Evolutionary conservation across 202 grass and related monocot species (phyloP).

Genomic region (Zizania palustris): DNA sequence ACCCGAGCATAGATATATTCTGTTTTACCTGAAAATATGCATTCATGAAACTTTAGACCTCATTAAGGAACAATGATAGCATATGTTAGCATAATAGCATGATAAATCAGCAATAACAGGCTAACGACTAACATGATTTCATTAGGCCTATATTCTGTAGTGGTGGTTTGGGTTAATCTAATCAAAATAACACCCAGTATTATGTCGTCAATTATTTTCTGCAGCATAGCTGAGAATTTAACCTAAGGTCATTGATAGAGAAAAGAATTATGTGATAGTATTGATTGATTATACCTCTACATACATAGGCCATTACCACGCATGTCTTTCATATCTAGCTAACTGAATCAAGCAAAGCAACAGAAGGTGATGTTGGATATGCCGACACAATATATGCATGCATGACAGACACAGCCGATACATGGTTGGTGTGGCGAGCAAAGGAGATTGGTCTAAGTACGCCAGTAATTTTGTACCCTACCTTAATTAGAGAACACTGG

Average conservation of each 20-base stretch:
- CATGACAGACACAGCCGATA: background rate
- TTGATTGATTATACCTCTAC: background rate
- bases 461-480: background rate
- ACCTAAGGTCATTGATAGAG: background rate
- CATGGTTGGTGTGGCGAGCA: background rate
- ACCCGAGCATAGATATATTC: slow-evolving; percentile 87
- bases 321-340: slow-evolving; percentile 1
- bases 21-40: slow-evolving; percentile 72
- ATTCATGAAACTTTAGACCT: slow-evolving; percentile 24
- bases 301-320: background rate
- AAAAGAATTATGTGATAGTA: background rate
- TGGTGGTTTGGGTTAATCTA: slow-evolving; percentile 12
- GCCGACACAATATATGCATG: background rate
- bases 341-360: background rate
- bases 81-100: slow-evolving; percentile 17
- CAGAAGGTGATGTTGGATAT: background rate
- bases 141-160: background rate
- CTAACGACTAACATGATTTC: slow-evolving; percentile 6
- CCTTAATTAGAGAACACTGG: background rate
- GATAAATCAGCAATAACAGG: background rate
- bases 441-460: background rate
- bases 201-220: background rate
- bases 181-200: slow-evolving; percentile 9
- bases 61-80: slow-evolving; percentile 8
- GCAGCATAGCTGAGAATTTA: slow-evolving; percentile 13